These are phyloP conservation scores for Pseudogymnoascus sp. DNA, from an alignment of 2,329 filamentous ascomycete species.

Conservation along the genomic window DNA sequence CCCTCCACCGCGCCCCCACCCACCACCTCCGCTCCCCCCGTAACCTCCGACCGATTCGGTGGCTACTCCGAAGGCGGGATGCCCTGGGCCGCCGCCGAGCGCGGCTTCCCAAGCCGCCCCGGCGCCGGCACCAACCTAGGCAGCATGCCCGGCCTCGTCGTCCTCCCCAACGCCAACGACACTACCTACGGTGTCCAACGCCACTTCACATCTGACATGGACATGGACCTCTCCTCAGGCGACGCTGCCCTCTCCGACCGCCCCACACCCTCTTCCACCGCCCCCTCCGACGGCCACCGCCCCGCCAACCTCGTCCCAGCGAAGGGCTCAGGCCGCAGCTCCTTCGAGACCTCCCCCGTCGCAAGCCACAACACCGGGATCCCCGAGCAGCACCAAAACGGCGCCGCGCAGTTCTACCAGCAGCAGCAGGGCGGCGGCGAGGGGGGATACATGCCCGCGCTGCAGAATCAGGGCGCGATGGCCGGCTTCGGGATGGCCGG, in stretches of 20 bases:
- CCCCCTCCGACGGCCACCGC: constrained; percentile 35
- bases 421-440: neutral
- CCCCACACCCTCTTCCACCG: constrained; percentile 54
- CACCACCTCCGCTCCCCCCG: neutral
- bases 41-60: neutral
- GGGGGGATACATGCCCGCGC: neutral
- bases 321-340: constrained; percentile 28
- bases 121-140: neutral
- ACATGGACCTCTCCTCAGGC: constrained; percentile 43
- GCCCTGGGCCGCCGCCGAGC: neutral
- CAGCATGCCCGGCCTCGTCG: neutral
- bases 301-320: neutral
- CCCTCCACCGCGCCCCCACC: constrained; percentile 17
- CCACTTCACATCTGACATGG: constrained; percentile 22
- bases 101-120: neutral
- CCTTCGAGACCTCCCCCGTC: constrained; percentile 48
- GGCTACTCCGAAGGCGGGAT: neutral
- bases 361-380: neutral
- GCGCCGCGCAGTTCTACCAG: neutral
- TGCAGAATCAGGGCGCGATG: neutral
- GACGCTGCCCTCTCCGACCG: constrained; percentile 41
- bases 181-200: neutral
- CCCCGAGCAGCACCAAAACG: neutral
- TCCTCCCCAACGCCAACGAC: neutral
- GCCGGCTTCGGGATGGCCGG: neutral